Conservation (phyloP, 2,329 filamentous ascomycete genomes). For the Exophiala lecanii-corni region DNA sequence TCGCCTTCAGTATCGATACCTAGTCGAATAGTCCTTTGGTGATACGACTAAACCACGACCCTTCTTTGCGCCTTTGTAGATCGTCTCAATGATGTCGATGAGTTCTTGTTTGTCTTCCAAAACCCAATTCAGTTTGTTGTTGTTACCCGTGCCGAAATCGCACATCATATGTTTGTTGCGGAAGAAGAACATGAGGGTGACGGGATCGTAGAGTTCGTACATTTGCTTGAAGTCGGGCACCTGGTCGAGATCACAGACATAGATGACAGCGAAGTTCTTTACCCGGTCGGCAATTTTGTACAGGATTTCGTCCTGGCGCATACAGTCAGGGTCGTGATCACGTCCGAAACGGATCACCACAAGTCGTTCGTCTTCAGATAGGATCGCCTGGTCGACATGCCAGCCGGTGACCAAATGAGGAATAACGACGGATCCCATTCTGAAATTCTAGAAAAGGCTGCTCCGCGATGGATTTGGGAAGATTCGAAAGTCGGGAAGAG, state of each 20-base stretch:
- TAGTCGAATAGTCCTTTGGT: slow-evolving; percentile 76
- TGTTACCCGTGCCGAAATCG: slow-evolving; percentile 96
- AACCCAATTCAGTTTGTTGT: slow-evolving; percentile 97
- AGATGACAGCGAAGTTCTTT: slow-evolving; percentile 89
- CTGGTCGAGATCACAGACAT: slow-evolving; percentile 87
- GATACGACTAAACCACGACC: slow-evolving; percentile 93
- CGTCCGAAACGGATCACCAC: slow-evolving; percentile 92
- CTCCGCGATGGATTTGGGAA: no score
- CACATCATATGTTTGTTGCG: slow-evolving; percentile 77
- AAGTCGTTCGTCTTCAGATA: slow-evolving; percentile 83
- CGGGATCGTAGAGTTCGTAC: slow-evolving; percentile 88
- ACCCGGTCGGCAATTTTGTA: slow-evolving; percentile 91
- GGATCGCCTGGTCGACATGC: slow-evolving; percentile 97
- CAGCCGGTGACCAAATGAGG: slow-evolving; percentile 88
- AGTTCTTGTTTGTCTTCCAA: slow-evolving; percentile 97
- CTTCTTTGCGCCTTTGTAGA: slow-evolving; percentile 98
- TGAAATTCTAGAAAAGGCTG: slow-evolving; percentile 1
- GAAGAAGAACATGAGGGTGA: slow-evolving; percentile 97
- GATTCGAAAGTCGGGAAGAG: no score
- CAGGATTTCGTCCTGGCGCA: slow-evolving; percentile 86
- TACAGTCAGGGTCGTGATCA: slow-evolving; percentile 65
- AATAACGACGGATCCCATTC: slow-evolving; percentile 43
- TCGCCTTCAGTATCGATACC: slow-evolving; percentile 58
- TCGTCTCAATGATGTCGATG: slow-evolving; percentile 97
- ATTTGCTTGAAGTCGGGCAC: slow-evolving; percentile 93